A percentile compares a stretch with the other conserved stretches of the same genome.
These are phyloP conservation scores for Plasmodium fragile DNA, from an alignment of 169 alveolate genomes.

Conservation along the genomic window DNA sequence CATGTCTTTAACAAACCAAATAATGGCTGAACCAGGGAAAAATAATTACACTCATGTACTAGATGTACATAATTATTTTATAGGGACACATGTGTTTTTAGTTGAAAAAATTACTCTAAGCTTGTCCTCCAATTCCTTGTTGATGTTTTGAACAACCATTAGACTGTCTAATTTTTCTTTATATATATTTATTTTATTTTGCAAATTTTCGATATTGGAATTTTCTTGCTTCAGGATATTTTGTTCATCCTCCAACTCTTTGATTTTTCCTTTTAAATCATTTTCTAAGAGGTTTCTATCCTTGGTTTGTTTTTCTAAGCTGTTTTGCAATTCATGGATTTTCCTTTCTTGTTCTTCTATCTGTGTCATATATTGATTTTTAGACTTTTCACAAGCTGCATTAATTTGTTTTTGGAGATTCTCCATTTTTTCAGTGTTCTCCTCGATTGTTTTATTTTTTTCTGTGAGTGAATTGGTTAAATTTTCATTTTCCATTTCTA, in stretches of 20 bases:
- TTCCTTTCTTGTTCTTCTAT: conserved; percentile 76
- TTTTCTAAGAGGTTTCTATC: conserved; percentile 41
- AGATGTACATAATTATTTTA: neutral
- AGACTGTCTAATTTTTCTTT: conserved; percentile 61
- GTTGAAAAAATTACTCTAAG: conserved; percentile 46
- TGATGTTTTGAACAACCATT: conserved; percentile 65
- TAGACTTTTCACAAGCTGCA: conserved; percentile 42
- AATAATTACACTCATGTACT: neutral
- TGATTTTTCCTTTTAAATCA: conserved; percentile 63
- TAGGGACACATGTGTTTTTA: neutral
- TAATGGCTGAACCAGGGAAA: neutral
- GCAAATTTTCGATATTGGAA: conserved; percentile 46
- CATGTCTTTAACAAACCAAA: neutral
- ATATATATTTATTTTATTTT: conserved; percentile 72
- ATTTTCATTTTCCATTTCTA: conserved; percentile 71
- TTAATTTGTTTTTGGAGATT: conserved; percentile 62
- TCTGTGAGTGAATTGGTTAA: conserved; percentile 43
- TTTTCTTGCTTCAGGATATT: conserved; percentile 69
- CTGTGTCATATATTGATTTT: conserved; percentile 54
- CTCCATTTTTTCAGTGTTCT: conserved; percentile 29
- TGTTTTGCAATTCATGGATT: conserved; percentile 56
- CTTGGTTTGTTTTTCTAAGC: conserved; percentile 57
- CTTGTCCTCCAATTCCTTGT: conserved; percentile 69
- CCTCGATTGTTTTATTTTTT: conserved; percentile 47
- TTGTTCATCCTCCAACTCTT: conserved; percentile 74